Evolutionary conservation across 371 early-diverging fungal species (phyloP), one percentile per base, ranked within the genome.

Genomic region (Syncephalis fuscata): DNA sequence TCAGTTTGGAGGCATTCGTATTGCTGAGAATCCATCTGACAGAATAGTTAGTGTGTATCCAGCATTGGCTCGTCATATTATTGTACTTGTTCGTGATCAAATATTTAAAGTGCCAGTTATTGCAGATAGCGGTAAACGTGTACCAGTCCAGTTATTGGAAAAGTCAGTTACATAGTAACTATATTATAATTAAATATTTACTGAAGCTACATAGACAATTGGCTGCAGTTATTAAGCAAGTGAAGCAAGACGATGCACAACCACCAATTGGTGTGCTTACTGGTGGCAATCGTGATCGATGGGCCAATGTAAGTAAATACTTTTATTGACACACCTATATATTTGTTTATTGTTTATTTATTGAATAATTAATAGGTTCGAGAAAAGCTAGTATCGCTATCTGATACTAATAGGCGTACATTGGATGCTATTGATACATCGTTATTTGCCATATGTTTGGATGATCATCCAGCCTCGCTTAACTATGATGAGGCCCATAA

Each of bases 391-490:
- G 53, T 52, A 40, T 38, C 54, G 0, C 42, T 66, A 1, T 62
- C 69, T 16, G 47, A 60, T 0, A 38, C 47, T 45, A 92, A 92
- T 63, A 67, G 63, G 16, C 53, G 56, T 4, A 76, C 77, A 5
- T 63, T 90, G 16, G 55, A 71, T 14, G 62, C 60, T n/a, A 81
- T 91, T 40, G 85, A 89, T 48, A 56, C 73, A 2, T 74, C 94
- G 3, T 66, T 95, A 50, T 91, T 95, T 62, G 78, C 70, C 22
- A 67, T 95, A 17, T 82, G 82, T 48, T 60, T 95, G 53, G 96
- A 94, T 61, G 82, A 82, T 48, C 70, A 76, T 43, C 60, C 74
- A 19, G 67, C 76, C 5, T 62, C 68, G 36, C 48, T 53, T 11
- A 73, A 83, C 47, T 49, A 68, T 37, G 82, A 88, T 51, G 50